Evolutionary conservation across 129 eudicot species (phyloP).

Genomic region (Smallanthus sonchifolius): DNA sequence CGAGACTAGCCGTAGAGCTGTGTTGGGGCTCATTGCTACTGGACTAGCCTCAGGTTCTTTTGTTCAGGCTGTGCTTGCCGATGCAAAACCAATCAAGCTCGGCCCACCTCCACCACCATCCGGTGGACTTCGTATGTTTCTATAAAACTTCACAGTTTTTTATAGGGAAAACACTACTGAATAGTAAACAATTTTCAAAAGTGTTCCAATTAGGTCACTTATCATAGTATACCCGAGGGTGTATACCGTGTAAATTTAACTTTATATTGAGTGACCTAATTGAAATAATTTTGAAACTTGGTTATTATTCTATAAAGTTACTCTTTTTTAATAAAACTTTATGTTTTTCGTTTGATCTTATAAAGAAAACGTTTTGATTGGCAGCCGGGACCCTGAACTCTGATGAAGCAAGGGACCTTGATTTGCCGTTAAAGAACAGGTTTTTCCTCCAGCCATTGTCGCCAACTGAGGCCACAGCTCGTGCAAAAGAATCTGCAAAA

Average conservation of each 20-base stretch:
- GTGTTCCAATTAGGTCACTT: too few relatives aligned
- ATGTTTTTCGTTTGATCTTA: too few relatives aligned
- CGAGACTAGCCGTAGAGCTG: constrained; percentile 85
- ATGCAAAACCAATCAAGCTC: constrained; percentile 70
- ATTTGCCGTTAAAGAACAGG: constrained; percentile 53
- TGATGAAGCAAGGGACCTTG: constrained; percentile 77
- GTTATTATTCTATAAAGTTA: too few relatives aligned
- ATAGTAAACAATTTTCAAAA: too few relatives aligned
- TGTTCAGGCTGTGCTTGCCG: constrained; percentile 82
- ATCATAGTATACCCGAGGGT: too few relatives aligned
- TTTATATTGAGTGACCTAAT: too few relatives aligned
- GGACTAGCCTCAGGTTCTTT: constrained; percentile 76
- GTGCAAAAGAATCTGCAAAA: constrained; percentile 92
- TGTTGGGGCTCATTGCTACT: constrained; percentile 87
- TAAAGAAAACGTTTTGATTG: neutral
- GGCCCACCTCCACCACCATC: constrained; percentile 91
- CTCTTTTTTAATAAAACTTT: too few relatives aligned
- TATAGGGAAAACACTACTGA: too few relatives aligned
- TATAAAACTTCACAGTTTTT: too few relatives aligned
- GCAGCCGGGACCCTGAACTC: constrained; percentile 94
- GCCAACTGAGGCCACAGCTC: constrained; percentile 71
- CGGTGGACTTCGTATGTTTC: constrained; percentile 85
- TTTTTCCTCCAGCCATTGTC: constrained; percentile 71
- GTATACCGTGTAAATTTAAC: too few relatives aligned
- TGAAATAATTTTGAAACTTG: too few relatives aligned